Base-by-base conservation (phyloP, 2,329 filamentous ascomycete genomes). In the Teratosphaeria pseudoeucalypti region DNA sequence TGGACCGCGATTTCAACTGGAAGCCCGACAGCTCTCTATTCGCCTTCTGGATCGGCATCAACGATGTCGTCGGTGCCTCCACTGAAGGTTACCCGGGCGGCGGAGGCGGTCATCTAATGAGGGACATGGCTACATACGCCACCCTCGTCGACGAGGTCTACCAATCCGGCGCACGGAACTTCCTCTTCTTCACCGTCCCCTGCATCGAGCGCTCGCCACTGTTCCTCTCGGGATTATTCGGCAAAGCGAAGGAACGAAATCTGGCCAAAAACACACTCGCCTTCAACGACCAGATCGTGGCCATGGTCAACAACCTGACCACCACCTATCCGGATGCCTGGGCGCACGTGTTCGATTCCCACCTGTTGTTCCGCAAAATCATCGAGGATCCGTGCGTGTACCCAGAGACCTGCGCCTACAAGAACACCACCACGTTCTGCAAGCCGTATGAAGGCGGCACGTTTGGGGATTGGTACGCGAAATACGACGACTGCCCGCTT, bases 371-470 rank as follows among this genome's bases (percentile, higher is more conserved):
- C 64, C 75, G 72, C 1, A 67, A 77, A 29, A 80, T 83, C 2
- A 69, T 86, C 39, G 76, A 83, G 55, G 69, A 84, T 26, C 82
- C 82, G 0, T 67, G 64, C n/a, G 72, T 68, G 7, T 81, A 76
- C 61, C 66, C 72, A 29, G 76, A 82, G 70, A 85, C 83, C 0
- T 75, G 74, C 1, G 72, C 72, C 0, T 76, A 81, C 55, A 80
- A 79, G 69, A 85, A 86, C 65, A 79, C 78, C 0, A 85, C 81
- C 0, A 74, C 62, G 0, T 85, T 76, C 62, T 87, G 84, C 65
- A 67, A 63, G 11, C 77, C 74, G 0, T 86, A 86, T 68, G 68
- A 77, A 65, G 81, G 81, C 61, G 75, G 74, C 2, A 73, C 75
- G 0, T 68, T 73, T 2, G 27, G 29, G 27, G 68, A 63, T 0